Evolutionary conservation across 2,329 filamentous ascomycete species (phyloP).

Genomic region (Phaeoacremonium minimum): DNA sequence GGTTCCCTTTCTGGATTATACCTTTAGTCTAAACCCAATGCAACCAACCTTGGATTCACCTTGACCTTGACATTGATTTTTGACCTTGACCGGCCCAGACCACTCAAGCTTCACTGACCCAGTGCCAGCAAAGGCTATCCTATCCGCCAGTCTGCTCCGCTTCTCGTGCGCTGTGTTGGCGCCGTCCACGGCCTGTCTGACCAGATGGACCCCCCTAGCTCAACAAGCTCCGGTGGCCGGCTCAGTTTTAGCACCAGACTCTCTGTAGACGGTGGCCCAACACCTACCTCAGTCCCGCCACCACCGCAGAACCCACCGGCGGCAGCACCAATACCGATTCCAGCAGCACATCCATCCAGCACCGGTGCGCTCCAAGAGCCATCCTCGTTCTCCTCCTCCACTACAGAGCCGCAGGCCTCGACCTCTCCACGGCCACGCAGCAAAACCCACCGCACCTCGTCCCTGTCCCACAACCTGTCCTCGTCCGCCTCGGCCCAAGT

Average conservation of each 20-base stretch:
- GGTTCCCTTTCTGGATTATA: too few species aligned
- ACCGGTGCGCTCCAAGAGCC: conserved; percentile 10
- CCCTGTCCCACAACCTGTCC: conserved; percentile 35
- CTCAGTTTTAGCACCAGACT: conserved; percentile 15
- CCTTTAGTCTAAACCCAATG: too few species aligned
- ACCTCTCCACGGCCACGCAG: conserved; percentile 3
- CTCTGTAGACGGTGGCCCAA: conserved; percentile 15
- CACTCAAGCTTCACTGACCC: too few species aligned
- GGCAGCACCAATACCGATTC: too few species aligned
- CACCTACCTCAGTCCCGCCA: background rate
- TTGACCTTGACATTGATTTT: too few species aligned
- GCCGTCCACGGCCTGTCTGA: too few species aligned
- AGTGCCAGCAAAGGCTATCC: too few species aligned
- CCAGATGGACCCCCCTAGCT: too few species aligned
- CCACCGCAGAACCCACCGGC: conserved; percentile 2
- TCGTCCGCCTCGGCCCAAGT: conserved; percentile 32
- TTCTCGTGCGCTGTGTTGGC: too few species aligned
- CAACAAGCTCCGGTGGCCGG: conserved; percentile 7
- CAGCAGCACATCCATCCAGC: background rate
- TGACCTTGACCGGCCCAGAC: too few species aligned
- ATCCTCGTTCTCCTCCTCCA: conserved; percentile 8
- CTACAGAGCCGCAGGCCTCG: background rate
- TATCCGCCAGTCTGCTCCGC: too few species aligned
- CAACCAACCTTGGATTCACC: too few species aligned
- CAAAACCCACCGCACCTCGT: conserved; percentile 18